Evolutionary conservation across 129 eudicot genomes (phyloP), one percentile per base, ranked within the genome.

Genomic region (Glebionis coronaria): DNA sequence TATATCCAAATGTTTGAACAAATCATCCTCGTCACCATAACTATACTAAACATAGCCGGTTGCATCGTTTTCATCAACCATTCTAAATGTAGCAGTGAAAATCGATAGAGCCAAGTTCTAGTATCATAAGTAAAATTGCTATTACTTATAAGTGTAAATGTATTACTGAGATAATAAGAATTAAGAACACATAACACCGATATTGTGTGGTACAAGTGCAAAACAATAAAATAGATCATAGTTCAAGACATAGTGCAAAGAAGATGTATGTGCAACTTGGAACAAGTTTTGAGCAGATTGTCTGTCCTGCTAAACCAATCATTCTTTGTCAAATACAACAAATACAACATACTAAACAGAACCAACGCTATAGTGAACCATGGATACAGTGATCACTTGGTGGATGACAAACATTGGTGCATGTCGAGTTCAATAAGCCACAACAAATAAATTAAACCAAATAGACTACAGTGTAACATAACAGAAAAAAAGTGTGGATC

Each of bases 31-130:
- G 51, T 67, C 47, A 51, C 6, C 5, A 15, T 67, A 51, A 67
- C 14, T 18, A 16, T 31, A 54, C 35, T 16, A 35, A 67, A 67
- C 25, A 51, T 67, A 31, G 47, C 35, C 35, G 19, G 18, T 31
- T 52, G 35, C 61, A 67, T 67, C 54, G 62, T 67, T 67, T 52
- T 67, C 72, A 67, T 51, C 72, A 52, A 67, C 53, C 18, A 47
- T 47, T 47, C 15, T 13, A 54, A 29, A 51, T 50, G 20, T 47
- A 65, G 58, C 9, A 25, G 44, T 49, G 12, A 47, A 13, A 35
- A 46, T 12, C 3, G 14, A 65, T 25, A 46, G 8, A 21, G 56
- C 25, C 23, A 2, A 16, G 18, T 61, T 16, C 9, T 35, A 13
- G 28, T 40, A 61, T 40, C 14, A 15, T 38, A 61, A 10, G 40